phyloP scores from a whole-genome alignment of 2,329 filamentous ascomycete genomes.

The Xylaria sp. region DNA sequence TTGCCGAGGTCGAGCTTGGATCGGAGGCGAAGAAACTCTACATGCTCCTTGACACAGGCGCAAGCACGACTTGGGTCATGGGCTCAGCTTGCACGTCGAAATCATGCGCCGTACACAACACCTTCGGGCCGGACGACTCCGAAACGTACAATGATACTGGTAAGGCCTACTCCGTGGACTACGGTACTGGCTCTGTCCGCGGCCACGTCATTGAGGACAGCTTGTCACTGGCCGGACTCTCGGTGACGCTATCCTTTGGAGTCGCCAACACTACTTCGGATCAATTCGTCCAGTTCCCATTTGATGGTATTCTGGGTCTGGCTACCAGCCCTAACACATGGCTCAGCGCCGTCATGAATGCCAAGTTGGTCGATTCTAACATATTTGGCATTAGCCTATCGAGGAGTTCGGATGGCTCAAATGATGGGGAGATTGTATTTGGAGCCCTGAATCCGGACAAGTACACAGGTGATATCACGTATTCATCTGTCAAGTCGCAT shows the following conservation, averaged over 20 bases:
- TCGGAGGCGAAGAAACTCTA: conserved; percentile 60
- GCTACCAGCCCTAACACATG: conserved; percentile 73
- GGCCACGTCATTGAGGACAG: conserved; percentile 72
- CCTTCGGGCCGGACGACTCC: conserved; percentile 71
- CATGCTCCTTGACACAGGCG: conserved; percentile 70
- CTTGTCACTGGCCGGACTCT: conserved; percentile 69
- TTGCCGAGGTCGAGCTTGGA: conserved; percentile 62
- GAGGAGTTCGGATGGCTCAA: conserved; percentile 67
- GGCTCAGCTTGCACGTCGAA: conserved; percentile 67
- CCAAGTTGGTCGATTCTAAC: conserved; percentile 64
- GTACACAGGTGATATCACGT: conserved; percentile 71
- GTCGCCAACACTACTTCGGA: conserved; percentile 72
- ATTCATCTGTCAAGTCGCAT: conserved; percentile 59
- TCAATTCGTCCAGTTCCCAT: conserved; percentile 78
- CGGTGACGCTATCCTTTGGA: conserved; percentile 71
- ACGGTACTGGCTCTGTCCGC: conserved; percentile 77
- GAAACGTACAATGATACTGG: conserved; percentile 61
- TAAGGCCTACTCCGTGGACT: conserved; percentile 68
- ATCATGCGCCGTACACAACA: conserved; percentile 72
- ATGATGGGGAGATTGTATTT: conserved; percentile 79
- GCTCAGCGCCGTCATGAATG: conserved; percentile 63
- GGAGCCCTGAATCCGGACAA: conserved; percentile 71
- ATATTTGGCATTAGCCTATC: conserved; percentile 75
- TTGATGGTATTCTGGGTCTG: conserved; percentile 86
- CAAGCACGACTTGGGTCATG: conserved; percentile 84